These are phyloP conservation scores for Plasmodium chabaudi DNA, from an alignment of 169 alveolate species.

Conservation along the genomic window DNA sequence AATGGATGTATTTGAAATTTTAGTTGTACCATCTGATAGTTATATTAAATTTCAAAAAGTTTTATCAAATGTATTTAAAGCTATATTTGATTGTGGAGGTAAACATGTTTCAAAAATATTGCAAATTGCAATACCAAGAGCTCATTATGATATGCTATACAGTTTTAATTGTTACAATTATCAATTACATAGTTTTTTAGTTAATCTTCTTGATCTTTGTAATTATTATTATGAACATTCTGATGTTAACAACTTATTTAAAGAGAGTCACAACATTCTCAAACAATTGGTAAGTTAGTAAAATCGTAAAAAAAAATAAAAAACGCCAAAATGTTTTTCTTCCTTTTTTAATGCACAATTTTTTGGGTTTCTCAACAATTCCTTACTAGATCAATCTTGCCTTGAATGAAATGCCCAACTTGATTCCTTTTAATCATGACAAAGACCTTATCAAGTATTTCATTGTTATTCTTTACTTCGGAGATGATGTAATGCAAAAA, in stretches of 20 bases:
- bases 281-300: slow-evolving; percentile 25
- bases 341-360: not conserved
- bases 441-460: slow-evolving; percentile 55
- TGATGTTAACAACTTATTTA: slow-evolving; percentile 25
- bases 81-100: slow-evolving; percentile 76
- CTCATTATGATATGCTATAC: slow-evolving; percentile 70
- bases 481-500: slow-evolving; percentile 53
- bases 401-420: slow-evolving; percentile 57
- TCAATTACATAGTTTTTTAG: slow-evolving; percentile 46
- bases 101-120: slow-evolving; percentile 61
- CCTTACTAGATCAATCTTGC: not conserved
- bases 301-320: not conserved
- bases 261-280: slow-evolving; percentile 55
- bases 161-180: slow-evolving; percentile 65
- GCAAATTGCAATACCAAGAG: slow-evolving; percentile 38
- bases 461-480: slow-evolving; percentile 60
- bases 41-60: slow-evolving; percentile 43
- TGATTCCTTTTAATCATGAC: slow-evolving; percentile 70
- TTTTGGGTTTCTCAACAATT: not conserved
- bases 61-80: slow-evolving; percentile 42
- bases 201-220: slow-evolving; percentile 28
- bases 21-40: slow-evolving; percentile 57
- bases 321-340: not conserved
- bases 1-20: slow-evolving; percentile 68
- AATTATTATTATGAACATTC: slow-evolving; percentile 38